Evolutionary conservation across 2,329 filamentous ascomycete species (phyloP).

Genomic region (Exophiala lecanii-corni): DNA sequence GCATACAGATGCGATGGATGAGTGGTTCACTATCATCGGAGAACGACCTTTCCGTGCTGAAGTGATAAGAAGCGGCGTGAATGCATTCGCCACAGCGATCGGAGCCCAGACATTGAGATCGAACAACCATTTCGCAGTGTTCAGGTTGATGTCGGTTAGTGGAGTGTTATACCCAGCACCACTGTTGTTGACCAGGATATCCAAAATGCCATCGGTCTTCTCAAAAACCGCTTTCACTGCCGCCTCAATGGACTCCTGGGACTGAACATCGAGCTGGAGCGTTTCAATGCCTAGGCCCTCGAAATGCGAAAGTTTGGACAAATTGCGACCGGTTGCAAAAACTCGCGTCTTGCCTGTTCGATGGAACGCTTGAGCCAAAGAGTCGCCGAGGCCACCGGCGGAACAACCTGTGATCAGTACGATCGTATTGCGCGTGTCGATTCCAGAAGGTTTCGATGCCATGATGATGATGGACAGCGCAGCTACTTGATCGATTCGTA

Average conservation of each 20-base stretch:
- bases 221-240: slow-evolving; percentile 27
- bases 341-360: slow-evolving; percentile 34
- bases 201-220: slow-evolving; percentile 31
- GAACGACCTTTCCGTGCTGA: background rate
- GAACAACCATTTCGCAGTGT: slow-evolving; percentile 30
- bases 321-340: slow-evolving; percentile 39
- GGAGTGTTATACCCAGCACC: slow-evolving; percentile 32
- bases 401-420: slow-evolving; percentile 30
- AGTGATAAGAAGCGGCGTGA: slow-evolving; percentile 27
- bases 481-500: no score
- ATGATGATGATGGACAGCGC: no score
- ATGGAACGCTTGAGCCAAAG: slow-evolving; percentile 37
- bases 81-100: slow-evolving; percentile 33
- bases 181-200: slow-evolving; percentile 46
- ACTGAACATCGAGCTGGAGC: slow-evolving; percentile 33
- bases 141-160: slow-evolving; percentile 28
- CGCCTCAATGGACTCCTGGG: slow-evolving; percentile 29
- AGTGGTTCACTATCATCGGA: slow-evolving; percentile 36
- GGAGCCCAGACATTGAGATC: slow-evolving; percentile 34
- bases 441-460: no score
- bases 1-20: slow-evolving; percentile 30
- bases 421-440: background rate
- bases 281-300: slow-evolving; percentile 27
- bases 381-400: slow-evolving; percentile 38
- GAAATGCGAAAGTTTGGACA: slow-evolving; percentile 30